phyloP scores from a whole-genome alignment of 2,329 filamentous ascomycete genomes.

The Colletotrichum tanaceti region DNA sequence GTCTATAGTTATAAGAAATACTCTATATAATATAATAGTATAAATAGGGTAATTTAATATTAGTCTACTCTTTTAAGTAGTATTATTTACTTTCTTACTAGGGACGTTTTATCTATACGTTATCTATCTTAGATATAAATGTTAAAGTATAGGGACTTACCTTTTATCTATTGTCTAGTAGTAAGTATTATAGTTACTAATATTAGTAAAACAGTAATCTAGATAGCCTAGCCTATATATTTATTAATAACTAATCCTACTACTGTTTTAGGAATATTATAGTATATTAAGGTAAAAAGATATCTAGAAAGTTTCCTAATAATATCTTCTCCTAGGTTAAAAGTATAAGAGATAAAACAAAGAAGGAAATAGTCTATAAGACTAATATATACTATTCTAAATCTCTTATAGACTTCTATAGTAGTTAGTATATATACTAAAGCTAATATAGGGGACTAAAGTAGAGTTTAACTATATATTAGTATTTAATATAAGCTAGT shows the following conservation, averaged over 20 bases:
- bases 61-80: constrained; percentile 3
- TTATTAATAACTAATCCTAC: neutral
- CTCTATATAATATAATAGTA: neutral
- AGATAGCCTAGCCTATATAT: neutral
- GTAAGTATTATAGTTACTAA: neutral
- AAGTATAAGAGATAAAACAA: neutral
- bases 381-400: constrained; percentile 6
- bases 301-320: neutral
- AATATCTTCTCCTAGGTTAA: neutral
- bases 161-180: neutral
- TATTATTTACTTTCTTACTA: neutral
- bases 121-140: neutral
- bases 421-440: neutral
- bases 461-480: neutral
- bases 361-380: neutral
- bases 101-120: neutral
- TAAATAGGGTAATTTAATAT: neutral
- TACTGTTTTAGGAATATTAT: neutral
- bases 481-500: neutral
- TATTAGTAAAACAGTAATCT: neutral
- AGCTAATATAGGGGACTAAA: neutral
- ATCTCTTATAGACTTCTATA: constrained; percentile 4
- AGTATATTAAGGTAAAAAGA: neutral
- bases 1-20: neutral
- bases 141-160: neutral